Base-by-base conservation (phyloP, 2,329 filamentous ascomycete genomes). In the Diaporthe amygdali region DNA sequence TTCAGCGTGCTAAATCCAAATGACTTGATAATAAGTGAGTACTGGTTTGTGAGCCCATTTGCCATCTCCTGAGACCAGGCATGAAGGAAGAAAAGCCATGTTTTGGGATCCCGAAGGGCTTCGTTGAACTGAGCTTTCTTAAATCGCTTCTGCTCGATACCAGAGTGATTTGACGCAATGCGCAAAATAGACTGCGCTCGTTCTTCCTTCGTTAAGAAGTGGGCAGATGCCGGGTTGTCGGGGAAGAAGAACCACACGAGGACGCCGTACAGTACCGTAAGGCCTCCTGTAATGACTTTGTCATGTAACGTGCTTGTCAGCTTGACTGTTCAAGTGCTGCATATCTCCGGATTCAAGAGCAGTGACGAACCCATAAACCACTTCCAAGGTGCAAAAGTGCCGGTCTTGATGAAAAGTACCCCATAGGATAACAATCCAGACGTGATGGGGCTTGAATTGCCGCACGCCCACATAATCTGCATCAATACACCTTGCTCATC, bases 21-120 rank as follows among this genome's bases (percentile, higher is more conserved):
- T 0, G 81, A 83, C 32, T 83, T 84, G 73, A 85, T 82, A 54
- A 85, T 82, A 0, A 86, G 76, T 0, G 81, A 82, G 75, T 82
- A 81, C 69, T 83, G 82, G 56, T 83, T 84, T 2, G 82, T 82
- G 17, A 79, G 69, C 8, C 81, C 81, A 52, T 81, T 82, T 20
- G 80, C 78, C 67, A 84, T 79, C 74, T 84, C 82, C 51, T 83
- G 68, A 9, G 71, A 72, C 68, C 71, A 72, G 3, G 71, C 61
- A 39, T 72, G 71, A 9, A 72, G 61, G 47, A 72, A 70, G 22
- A 72, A 72, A 20, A 72, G 54, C 71, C 71, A 70, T 4, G 71
- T 72, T 20, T 72, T 70, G 14, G 52, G 68, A 14, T 72, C 70
- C 32, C 25, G 32, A 34, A 73, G 25, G 74, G 75, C 70, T 73